phyloP scores from a whole-genome alignment of 169 alveolate genomes.

The Sarcocystis neurona region DNA sequence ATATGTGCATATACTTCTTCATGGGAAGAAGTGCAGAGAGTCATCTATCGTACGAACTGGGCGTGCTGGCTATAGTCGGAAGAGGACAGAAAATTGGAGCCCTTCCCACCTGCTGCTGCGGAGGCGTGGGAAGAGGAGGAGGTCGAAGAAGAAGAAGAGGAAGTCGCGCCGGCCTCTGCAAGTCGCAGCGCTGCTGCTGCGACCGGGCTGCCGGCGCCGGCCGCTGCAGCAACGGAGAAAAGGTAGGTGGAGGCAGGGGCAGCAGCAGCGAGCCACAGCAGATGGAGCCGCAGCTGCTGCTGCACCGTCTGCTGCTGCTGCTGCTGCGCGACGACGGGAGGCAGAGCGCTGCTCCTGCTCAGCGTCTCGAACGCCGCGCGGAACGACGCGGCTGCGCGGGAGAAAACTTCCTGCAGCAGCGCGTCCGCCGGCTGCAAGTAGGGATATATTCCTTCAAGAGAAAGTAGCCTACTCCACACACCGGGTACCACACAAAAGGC shows the following conservation, averaged over 20 bases:
- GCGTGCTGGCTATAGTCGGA: no score
- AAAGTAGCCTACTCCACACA: not conserved
- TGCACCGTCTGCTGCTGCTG: not conserved
- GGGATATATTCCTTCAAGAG: constrained; percentile 47
- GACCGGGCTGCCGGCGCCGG: not conserved
- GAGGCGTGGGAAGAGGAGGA: no score
- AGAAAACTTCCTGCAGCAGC: not conserved
- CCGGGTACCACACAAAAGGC: not conserved
- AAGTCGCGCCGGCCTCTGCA: no score
- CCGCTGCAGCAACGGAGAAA: constrained; percentile 28
- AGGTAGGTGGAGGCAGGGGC: not conserved
- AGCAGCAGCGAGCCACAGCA: not conserved
- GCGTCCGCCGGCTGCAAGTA: constrained; percentile 50
- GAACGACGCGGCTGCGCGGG: constrained; percentile 1
- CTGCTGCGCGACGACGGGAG: constrained; percentile 13
- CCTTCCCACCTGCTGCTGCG: no score
- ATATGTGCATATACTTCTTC: no score
- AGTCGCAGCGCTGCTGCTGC: not conserved
- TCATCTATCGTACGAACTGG: no score
- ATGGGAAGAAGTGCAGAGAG: no score
- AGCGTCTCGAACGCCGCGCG: not conserved
- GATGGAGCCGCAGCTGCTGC: not conserved
- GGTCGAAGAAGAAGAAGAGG: no score
- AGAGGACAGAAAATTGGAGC: no score
- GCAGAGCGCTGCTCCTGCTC: constrained; percentile 21